These are phyloP conservation scores for Rhynchosporium graminicola DNA, from an alignment of 2,329 filamentous ascomycete genomes.

Conservation along the genomic window DNA sequence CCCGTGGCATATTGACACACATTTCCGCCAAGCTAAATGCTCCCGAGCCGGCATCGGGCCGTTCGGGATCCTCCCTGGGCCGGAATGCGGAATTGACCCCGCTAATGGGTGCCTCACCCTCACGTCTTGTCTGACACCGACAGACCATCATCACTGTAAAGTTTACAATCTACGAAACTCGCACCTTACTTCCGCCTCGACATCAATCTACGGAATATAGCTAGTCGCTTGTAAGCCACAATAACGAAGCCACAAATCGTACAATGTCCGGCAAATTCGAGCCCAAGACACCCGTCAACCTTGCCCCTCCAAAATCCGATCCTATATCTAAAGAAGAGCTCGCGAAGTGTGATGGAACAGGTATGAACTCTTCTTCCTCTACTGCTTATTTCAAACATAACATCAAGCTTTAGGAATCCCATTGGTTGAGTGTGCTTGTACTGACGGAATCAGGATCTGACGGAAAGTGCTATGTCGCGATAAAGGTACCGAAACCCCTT, in stretches of 20 bases:
- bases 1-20: background rate
- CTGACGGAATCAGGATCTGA: constrained; percentile 55
- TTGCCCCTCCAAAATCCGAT: constrained; percentile 85
- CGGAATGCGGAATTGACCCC: too few species aligned
- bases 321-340: constrained; percentile 80
- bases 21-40: background rate
- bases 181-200: too few species aligned
- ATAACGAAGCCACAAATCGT: background rate
- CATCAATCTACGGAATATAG: too few species aligned
- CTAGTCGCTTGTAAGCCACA: too few species aligned
- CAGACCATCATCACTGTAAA: background rate
- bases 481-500: constrained; percentile 54
- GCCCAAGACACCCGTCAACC: constrained; percentile 72
- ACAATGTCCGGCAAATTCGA: constrained; percentile 68
- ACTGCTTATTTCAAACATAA: constrained; percentile 2
- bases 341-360: constrained; percentile 77
- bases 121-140: constrained; percentile 14
- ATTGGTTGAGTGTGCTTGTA: constrained; percentile 12
- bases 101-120: constrained; percentile 11
- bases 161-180: too few species aligned
- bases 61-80: background rate
- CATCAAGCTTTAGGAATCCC: background rate
- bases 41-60: background rate
- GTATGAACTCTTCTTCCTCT: background rate
- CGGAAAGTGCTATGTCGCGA: constrained; percentile 61